Evolutionary conservation across 768 basidiomycete genomes (phyloP).

Genomic region (Cystoderma amianthinum): DNA sequence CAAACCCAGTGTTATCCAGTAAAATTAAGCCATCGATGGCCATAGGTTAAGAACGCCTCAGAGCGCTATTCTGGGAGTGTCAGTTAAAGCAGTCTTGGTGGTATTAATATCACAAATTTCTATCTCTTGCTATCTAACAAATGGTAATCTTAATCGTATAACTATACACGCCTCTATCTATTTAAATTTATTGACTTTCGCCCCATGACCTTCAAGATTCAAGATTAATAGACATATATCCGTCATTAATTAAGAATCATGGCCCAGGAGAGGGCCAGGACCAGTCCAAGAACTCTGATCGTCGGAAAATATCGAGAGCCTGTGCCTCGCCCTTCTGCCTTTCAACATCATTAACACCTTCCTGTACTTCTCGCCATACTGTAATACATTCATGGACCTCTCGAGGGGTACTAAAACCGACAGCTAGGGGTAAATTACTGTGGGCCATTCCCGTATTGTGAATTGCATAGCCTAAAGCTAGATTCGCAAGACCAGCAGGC

Average conservation of each 20-base stretch:
- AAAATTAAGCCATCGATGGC: conserved; percentile 80
- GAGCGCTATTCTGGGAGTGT: not conserved
- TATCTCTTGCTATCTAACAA: too few relatives aligned
- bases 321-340: conserved; percentile 37
- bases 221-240: too few relatives aligned
- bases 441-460: conserved; percentile 31
- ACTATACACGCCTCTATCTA: too few relatives aligned
- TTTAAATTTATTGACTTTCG: too few relatives aligned
- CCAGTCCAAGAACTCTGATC: conserved; percentile 51
- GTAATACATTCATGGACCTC: conserved; percentile 73
- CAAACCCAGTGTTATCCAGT: conserved; percentile 68
- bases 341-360: conserved; percentile 19
- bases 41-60: conserved; percentile 46
- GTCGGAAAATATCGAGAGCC: conserved; percentile 36
- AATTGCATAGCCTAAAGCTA: conserved; percentile 73
- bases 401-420: conserved; percentile 59
- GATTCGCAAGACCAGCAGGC: conserved; percentile 44
- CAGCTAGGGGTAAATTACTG: conserved; percentile 52
- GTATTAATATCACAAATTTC: too few relatives aligned
- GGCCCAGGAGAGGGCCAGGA: conserved; percentile 64
- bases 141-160: not conserved
- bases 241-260: not conserved
- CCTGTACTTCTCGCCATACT: conserved; percentile 59
- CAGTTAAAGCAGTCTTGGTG: not conserved
- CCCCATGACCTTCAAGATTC: too few relatives aligned